These are phyloP conservation scores for Pleochaeta shiraiana DNA, from an alignment of 2,329 filamentous ascomycete genomes.

Conservation along the genomic window DNA sequence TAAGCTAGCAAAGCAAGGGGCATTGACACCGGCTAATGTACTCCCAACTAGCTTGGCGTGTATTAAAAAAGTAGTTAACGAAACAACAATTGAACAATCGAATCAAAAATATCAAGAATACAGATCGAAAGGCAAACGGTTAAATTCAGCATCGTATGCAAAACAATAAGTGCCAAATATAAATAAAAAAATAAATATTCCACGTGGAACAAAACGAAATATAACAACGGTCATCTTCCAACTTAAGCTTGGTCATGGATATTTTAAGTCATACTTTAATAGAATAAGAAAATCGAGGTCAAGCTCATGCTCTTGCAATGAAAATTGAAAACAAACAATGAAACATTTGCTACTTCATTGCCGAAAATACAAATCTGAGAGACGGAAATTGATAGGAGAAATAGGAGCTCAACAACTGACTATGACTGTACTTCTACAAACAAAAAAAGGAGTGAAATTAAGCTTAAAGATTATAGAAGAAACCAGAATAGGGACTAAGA, in stretches of 20 bases:
- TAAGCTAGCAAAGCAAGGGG: background rate
- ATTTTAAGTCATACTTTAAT: background rate
- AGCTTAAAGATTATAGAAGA: too few relatives aligned
- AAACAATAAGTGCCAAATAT: slow-evolving; percentile 4
- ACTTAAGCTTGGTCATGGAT: background rate
- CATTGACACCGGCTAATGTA: background rate
- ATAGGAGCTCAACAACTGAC: background rate
- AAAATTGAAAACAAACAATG: background rate
- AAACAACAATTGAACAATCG: background rate
- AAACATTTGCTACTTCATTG: background rate
- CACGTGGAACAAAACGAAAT: background rate
- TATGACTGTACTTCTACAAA: background rate
- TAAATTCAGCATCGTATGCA: background rate
- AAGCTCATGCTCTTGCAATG: background rate
- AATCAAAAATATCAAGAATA: background rate
- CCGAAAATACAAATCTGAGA: background rate
- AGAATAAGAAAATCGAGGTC: background rate
- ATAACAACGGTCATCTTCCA: background rate
- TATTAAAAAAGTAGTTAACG: background rate
- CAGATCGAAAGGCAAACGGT: background rate
- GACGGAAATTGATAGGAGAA: background rate
- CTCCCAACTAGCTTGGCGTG: background rate
- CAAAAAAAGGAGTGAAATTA: too few relatives aligned
- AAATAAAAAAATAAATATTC: background rate
- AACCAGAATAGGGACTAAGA: too few relatives aligned